Evolutionary conservation across 129 eudicot genomes (phyloP).

Genomic region (Tagetes erecta): DNA sequence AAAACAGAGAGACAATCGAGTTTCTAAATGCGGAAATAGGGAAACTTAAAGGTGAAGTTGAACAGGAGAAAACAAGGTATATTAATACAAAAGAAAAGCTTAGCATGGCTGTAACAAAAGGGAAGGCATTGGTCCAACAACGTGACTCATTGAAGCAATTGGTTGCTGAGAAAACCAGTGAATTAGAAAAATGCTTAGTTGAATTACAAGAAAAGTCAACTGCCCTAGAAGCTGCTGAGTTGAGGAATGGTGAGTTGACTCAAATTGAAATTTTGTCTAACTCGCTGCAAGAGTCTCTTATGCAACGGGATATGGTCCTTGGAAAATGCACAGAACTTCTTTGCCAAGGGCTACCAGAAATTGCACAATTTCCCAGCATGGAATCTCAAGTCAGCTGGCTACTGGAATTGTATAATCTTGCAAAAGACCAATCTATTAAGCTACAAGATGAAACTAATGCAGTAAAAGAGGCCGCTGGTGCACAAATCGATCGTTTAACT

Average conservation of each 20-base stretch:
- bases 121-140: conserved; percentile 90
- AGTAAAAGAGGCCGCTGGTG: conserved; percentile 49
- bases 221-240: conserved; percentile 70
- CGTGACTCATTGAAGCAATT: conserved; percentile 82
- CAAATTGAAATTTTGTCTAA: conserved; percentile 49
- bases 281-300: conserved; percentile 64
- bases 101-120: conserved; percentile 92
- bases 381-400: conserved; percentile 69
- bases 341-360: conserved; percentile 56
- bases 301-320: conserved; percentile 54
- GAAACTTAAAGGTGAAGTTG: conserved; percentile 68
- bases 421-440: conserved; percentile 41
- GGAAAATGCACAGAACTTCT: conserved; percentile 61
- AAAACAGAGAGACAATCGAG: conserved; percentile 47
- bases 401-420: conserved; percentile 46
- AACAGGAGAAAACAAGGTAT: conserved; percentile 74
- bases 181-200: conserved; percentile 54
- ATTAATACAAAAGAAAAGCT: conserved; percentile 87
- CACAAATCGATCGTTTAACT: conserved; percentile 53
- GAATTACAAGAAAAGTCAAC: conserved; percentile 73
- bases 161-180: conserved; percentile 72
- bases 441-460: conserved; percentile 50
- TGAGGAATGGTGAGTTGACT: conserved; percentile 48
- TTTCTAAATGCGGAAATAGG: conserved; percentile 50
- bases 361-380: conserved; percentile 39